Evolutionary conservation across 2,329 filamentous ascomycete species (phyloP), one percentile per base, ranked within the genome.

Genomic region (Anthostomella pinea): DNA sequence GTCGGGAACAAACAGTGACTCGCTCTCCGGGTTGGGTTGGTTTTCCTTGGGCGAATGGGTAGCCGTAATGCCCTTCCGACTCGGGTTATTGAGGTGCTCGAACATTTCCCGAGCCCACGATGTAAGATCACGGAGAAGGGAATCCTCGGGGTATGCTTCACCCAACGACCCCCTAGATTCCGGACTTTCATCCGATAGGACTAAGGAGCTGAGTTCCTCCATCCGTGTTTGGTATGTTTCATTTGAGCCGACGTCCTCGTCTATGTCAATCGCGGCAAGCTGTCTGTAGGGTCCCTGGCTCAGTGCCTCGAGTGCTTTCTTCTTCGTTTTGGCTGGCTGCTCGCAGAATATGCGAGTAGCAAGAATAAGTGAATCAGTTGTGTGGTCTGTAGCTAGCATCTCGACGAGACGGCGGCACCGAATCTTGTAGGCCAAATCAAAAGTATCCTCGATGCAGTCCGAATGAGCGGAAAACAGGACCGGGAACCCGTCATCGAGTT

Each of bases 281-380:
- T 38, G 22, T 33, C 31, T 56, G 19, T 52, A 51, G 17, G 47
- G 53, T 2, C 53, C 52, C 18, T 45, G 13, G 14, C 25, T 24
- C 14, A 54, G 25, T 2, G 17, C 38, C 19, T 47, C 38, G 7
- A 6, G 30, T 17, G 51, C 43, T 28, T 18, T 23, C 9, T 35
- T 34, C 18, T 15, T 3, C 10, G 30, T 37, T 7, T 6, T 27
- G n/a, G 29, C 22, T 9, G 33, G 9, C n/a, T 43, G 11, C 9
- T 30, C 20, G 29, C 54, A 59, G 36, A 60, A 60, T 18, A 56
- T 30, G 5, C n/a, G 14, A 7, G 43, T 38, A 6, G 54, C 54
- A 20, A 53, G 16, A 20, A 49, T 17, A 3, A 41, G 28, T 5
- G 51, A 45, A 8, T 50, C 32, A 7, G 6, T 13, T 8, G 41